Evolutionary conservation across 2,329 filamentous ascomycete genomes (phyloP), one percentile per base, ranked within the genome.

Genomic region (Trichoderma aggressivum): DNA sequence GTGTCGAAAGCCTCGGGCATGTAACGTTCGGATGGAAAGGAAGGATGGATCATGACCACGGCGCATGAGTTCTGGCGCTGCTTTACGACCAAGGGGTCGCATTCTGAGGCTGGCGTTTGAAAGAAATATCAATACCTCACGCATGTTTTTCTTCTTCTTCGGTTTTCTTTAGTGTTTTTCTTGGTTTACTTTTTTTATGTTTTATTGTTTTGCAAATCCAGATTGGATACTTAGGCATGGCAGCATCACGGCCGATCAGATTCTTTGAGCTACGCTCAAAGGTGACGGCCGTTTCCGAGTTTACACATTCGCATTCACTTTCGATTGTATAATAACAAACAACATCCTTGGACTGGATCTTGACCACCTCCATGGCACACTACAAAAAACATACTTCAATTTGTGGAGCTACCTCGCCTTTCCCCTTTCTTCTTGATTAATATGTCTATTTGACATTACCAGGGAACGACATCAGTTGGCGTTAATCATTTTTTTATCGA

Each of bases 31-130:
- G 21, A 53, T 61, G 39, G 26, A 34, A 30, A 36, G 56, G 60
- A 59, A 24, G 36, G 30, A 55, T 60, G 64, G 39, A 36, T 68
- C 28, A 60, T 61, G 65, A 50, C 65, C 55, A 68, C 28, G 65
- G 55, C 65, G 36, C 36, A 67, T 43, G 39, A 50, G 36, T 65
- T 50, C 21, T 68, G 39, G 65, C 65, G 56, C 65, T 68, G 65
- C 55, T 68, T 43, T 68, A 24, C 65, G 53, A 67, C 36, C 64
- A 47, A 32, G 53, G 64, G 26, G 34, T 47, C 64, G 34, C 53
- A 59, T 32, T 67, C n/a, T 11, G 21, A 34, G 56, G 65, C 56
- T 58, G 65, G 65, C 65, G 65, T 68, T 68, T 68, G n/a, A 24
- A 11, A 50, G 55, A 59, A 68, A 53, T 68, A 68, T 60, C 65